Percentiles rank a stretch among this genome's conserved stretches.
Evolutionary conservation across 768 basidiomycete genomes (phyloP).

Genomic region (Gyrodon lividus): DNA sequence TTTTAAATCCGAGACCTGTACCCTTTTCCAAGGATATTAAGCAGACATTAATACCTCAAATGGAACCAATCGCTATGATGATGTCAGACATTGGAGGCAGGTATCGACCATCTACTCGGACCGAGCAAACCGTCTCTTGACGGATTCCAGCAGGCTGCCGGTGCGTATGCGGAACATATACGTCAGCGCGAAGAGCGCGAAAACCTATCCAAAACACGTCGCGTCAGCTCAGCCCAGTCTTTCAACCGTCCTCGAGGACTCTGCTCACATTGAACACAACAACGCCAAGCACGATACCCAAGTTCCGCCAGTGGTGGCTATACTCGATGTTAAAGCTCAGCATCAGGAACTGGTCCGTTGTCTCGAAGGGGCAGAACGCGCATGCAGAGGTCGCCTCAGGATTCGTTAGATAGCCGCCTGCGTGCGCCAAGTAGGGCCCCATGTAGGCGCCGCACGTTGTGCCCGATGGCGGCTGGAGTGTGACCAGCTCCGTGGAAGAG

Average conservation of each 20-base stretch:
- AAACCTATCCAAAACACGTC: slow-evolving; percentile 12
- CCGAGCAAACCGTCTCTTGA: too few species aligned
- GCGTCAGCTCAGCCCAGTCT: not conserved
- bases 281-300: slow-evolving; percentile 50
- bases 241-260: not conserved
- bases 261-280: slow-evolving; percentile 51
- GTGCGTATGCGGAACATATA: slow-evolving; percentile 29
- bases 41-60: too few species aligned
- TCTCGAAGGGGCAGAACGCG: slow-evolving; percentile 51
- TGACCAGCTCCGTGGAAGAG: slow-evolving; percentile 49
- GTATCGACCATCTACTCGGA: too few species aligned
- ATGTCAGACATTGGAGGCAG: too few species aligned
- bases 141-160: slow-evolving; percentile 5
- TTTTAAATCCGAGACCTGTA: too few species aligned
- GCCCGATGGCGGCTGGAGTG: slow-evolving; percentile 52
- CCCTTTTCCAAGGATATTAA: too few species aligned
- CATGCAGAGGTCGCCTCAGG: slow-evolving; percentile 53
- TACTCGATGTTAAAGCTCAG: slow-evolving; percentile 57
- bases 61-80: too few species aligned
- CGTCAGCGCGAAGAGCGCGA: slow-evolving; percentile 24
- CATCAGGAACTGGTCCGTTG: slow-evolving; percentile 46
- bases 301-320: slow-evolving; percentile 51
- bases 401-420: slow-evolving; percentile 59
- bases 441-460: slow-evolving; percentile 55
- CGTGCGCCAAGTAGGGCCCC: slow-evolving; percentile 42